Evolutionary conservation across 805 yeast species (phyloP).

Genomic region (Kuraishia molischiana): DNA sequence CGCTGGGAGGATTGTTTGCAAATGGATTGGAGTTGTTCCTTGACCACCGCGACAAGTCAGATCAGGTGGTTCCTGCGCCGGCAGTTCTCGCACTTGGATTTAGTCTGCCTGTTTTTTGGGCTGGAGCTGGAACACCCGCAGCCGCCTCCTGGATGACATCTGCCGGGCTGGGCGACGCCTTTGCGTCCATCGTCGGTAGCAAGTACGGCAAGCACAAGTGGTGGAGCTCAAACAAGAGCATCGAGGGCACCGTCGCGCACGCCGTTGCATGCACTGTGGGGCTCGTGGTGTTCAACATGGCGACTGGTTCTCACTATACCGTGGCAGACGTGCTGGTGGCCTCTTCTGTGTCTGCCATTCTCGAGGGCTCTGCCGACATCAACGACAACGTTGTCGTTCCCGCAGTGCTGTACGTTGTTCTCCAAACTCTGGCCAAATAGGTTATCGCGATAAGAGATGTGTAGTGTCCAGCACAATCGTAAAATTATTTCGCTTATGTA

Average conservation of each 20-base stretch:
- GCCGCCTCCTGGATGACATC: slow-evolving; percentile 57
- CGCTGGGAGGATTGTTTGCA: slow-evolving; percentile 52
- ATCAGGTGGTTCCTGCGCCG: slow-evolving; percentile 80
- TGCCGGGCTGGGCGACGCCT: slow-evolving; percentile 84
- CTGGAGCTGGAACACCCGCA: slow-evolving; percentile 14
- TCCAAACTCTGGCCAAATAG: not conserved
- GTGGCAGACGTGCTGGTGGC: slow-evolving; percentile 27
- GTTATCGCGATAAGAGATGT: too few species aligned
- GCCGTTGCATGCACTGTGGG: slow-evolving; percentile 36
- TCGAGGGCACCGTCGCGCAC: slow-evolving; percentile 81
- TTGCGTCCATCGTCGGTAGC: slow-evolving; percentile 79
- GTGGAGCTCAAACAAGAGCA: slow-evolving; percentile 60
- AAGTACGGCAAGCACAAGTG: slow-evolving; percentile 54
- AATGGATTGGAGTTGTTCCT: slow-evolving; percentile 49
- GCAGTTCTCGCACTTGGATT: slow-evolving; percentile 73
- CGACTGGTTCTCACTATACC: slow-evolving; percentile 19
- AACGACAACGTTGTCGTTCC: slow-evolving; percentile 89
- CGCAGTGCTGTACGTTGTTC: slow-evolving; percentile 41
- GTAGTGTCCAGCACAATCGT: too few species aligned
- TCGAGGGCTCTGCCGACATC: slow-evolving; percentile 76
- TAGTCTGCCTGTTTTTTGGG: slow-evolving; percentile 54
- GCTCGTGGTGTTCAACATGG: slow-evolving; percentile 26
- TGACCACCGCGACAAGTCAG: slow-evolving; percentile 72
- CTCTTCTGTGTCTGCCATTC: slow-evolving; percentile 47
- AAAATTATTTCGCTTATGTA: too few species aligned